Evolutionary conservation across 2,329 filamentous ascomycete genomes (phyloP), one percentile per base, ranked within the genome.

Genomic region (Penicillium frequentans): DNA sequence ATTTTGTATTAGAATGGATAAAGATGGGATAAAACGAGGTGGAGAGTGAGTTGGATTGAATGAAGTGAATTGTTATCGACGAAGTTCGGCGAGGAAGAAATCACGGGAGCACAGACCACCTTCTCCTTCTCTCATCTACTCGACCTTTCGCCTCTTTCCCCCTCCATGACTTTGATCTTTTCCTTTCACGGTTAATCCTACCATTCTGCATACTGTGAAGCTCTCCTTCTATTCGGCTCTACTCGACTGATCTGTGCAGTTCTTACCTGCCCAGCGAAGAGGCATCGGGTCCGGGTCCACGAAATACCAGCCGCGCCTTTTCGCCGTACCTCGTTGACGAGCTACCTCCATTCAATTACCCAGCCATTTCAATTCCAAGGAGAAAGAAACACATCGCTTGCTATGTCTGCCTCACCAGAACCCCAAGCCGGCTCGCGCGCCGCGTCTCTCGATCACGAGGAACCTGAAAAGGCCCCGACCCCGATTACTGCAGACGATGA

Each of bases 401-500:
- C 39, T 13, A 77, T 77, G 75, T 77, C 75, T 29, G 72, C 70
- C 31, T 75, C 74, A 35, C 74, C 74, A 10, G 74, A 75, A 50
- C 60, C 60, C 29, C 66, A 68, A 24, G 53, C 62, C 29, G 63
- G 50, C 37, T 62, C 66, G 10, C 62, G 64, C 19, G 64, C 60
- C 26, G 60, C 58, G 26, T 66, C 67, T 11, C 65, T 67, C 23
- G 60, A 67, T 21, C 56, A 55, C 39, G 63, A 68, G 29, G 68
- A 68, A 46, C 47, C 63, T 45, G 65, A 58, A 29, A 66, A 66
- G 51, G 64, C 66, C 35, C 64, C 68, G 27, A 69, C 68, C 11
- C 68, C 70, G 26, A 62, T 60, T 57, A 65, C 62, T 37, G 66
- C 59, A 26, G 66, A 65, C 14, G 63, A 65, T 24, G 59, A 63